phyloP scores from a whole-genome alignment of 75 land plant species.

The Adiantum capillusveneris region DNA sequence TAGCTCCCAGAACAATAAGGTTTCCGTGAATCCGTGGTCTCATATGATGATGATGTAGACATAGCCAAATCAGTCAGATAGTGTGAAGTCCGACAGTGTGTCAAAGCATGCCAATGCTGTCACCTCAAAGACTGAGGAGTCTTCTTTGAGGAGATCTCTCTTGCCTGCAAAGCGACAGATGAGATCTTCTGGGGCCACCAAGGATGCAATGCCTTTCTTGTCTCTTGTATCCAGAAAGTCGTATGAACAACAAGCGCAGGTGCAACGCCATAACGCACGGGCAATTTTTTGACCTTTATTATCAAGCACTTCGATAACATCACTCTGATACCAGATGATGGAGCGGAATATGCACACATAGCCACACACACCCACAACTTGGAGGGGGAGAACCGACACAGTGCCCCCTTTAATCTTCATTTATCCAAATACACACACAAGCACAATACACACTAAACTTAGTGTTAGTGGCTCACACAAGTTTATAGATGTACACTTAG shows the following conservation, averaged over 20 bases:
- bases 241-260: conserved; percentile 29
- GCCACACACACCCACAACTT: too few relatives aligned
- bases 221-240: not conserved
- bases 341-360: not conserved
- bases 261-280: conserved; percentile 45
- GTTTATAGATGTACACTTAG: too few relatives aligned
- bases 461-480: too few relatives aligned
- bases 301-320: conserved; percentile 67
- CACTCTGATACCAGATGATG: conserved; percentile 27
- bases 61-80: conserved; percentile 37
- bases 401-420: too few relatives aligned
- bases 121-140: not conserved
- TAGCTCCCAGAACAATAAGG: conserved; percentile 49
- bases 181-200: not conserved
- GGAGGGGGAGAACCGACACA: too few relatives aligned
- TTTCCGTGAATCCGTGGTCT: conserved; percentile 58
- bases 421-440: too few relatives aligned
- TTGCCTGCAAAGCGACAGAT: conserved; percentile 4
- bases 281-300: conserved; percentile 81
- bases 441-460: too few relatives aligned
- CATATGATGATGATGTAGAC: conserved; percentile 69
- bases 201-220: not conserved
- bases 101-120: not conserved
- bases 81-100: not conserved
- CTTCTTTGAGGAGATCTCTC: not conserved